phyloP scores from a whole-genome alignment of 2,329 filamentous ascomycete species.

The Ophiocordyceps camponoti-saundersi region DNA sequence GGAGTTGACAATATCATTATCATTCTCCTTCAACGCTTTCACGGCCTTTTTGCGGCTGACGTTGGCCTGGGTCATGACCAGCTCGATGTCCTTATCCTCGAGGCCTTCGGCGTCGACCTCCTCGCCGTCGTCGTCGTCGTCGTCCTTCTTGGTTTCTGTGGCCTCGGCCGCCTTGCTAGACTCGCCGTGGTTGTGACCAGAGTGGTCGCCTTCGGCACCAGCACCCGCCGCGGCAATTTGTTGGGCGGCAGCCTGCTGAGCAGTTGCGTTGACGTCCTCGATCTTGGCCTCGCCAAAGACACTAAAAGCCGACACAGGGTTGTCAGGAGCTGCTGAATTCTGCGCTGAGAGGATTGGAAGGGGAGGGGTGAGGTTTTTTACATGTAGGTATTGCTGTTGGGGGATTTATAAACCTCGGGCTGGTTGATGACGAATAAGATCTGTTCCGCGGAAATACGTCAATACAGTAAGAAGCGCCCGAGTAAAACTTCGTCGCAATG shows the following conservation, averaged over 20 bases:
- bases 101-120: constrained; percentile 89
- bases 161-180: constrained; percentile 44
- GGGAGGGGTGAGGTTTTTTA: constrained; percentile 16
- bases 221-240: constrained; percentile 65
- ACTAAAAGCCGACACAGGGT: constrained; percentile 26
- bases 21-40: constrained; percentile 97
- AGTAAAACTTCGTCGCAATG: constrained; percentile 5
- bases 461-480: not conserved
- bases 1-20: constrained; percentile 99
- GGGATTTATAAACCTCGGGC: constrained; percentile 98
- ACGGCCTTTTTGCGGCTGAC: constrained; percentile 97
- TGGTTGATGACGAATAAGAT: constrained; percentile 99
- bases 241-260: constrained; percentile 75
- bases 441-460: constrained; percentile 25
- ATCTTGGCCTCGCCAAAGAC: constrained; percentile 99
- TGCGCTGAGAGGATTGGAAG: not conserved
- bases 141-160: constrained; percentile 56
- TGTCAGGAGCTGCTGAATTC: not conserved
- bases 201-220: constrained; percentile 47
- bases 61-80: constrained; percentile 94
- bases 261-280: constrained; percentile 97
- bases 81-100: constrained; percentile 98
- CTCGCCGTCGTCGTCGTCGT: constrained; percentile 83
- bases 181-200: constrained; percentile 57
- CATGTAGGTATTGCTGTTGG: constrained; percentile 99